Evolutionary conservation across 1,284 basidiomycete species (phyloP).

Genomic region (Dichomitus squalens): DNA sequence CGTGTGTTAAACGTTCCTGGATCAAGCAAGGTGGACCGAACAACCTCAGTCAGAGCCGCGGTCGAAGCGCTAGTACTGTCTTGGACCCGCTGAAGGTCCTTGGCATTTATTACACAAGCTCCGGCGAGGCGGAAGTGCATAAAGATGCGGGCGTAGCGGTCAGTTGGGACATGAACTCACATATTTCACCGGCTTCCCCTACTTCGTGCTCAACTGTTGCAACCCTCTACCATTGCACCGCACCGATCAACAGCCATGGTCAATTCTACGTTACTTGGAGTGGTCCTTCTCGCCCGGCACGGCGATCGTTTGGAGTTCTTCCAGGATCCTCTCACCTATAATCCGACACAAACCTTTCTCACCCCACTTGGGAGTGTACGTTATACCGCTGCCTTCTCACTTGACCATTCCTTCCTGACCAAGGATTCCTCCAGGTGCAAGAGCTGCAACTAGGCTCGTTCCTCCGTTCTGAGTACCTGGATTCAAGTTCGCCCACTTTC

Average conservation of each 20-base stretch:
- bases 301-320: slow-evolving; percentile 46
- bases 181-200: too few species aligned
- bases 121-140: background rate
- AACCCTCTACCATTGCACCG: too few species aligned
- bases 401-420: slow-evolving; percentile 40
- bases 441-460: slow-evolving; percentile 43
- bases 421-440: slow-evolving; percentile 30
- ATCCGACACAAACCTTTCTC: slow-evolving; percentile 38
- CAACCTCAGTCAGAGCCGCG: background rate
- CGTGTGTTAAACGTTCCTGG: background rate
- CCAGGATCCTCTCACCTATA: slow-evolving; percentile 39
- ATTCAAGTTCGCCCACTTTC: slow-evolving; percentile 28
- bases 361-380: slow-evolving; percentile 18
- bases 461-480: slow-evolving; percentile 41
- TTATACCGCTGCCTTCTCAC: slow-evolving; percentile 21
- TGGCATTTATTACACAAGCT: background rate
- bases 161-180: background rate
- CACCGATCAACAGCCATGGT: slow-evolving; percentile 5
- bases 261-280: slow-evolving; percentile 31
- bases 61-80: background rate
- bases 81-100: background rate
- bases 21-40: background rate
- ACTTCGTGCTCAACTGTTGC: background rate
- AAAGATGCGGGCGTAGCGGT: background rate
- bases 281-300: slow-evolving; percentile 47